phyloP scores from a whole-genome alignment of 2,329 filamentous ascomycete species.

The Paecilomyces fulvus region DNA sequence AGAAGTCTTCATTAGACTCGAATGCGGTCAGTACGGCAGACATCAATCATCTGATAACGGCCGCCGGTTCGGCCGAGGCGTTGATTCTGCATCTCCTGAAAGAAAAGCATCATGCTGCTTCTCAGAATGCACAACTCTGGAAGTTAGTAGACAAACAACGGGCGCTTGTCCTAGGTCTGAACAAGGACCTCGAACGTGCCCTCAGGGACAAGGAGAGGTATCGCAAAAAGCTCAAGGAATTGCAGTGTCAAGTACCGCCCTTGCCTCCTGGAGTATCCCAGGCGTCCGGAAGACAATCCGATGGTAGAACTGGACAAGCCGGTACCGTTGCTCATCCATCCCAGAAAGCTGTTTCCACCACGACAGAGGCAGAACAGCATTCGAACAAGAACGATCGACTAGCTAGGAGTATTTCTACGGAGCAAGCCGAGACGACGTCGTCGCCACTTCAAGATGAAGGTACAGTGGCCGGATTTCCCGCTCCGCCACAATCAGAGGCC shows the following conservation, averaged over 20 bases:
- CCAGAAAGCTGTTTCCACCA: neutral
- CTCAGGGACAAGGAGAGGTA: slow-evolving; percentile 94
- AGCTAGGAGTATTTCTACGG: neutral
- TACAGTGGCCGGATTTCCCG: neutral
- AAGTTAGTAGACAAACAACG: slow-evolving; percentile 92
- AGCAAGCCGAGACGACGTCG: neutral
- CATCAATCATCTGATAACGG: slow-evolving; percentile 67
- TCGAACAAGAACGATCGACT: neutral
- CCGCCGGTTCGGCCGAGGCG: slow-evolving; percentile 81
- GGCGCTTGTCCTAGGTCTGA: slow-evolving; percentile 84
- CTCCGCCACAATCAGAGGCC: neutral
- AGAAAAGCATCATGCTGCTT: slow-evolving; percentile 80
- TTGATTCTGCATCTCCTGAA: slow-evolving; percentile 81
- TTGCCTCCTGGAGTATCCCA: slow-evolving; percentile 17
- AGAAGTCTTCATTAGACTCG: slow-evolving; percentile 51
- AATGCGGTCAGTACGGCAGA: slow-evolving; percentile 58
- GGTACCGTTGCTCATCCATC: neutral
- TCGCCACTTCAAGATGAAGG: neutral
- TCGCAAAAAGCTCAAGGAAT: slow-evolving; percentile 78
- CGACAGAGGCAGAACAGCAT: neutral
- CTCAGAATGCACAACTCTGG: slow-evolving; percentile 91
- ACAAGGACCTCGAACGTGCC: slow-evolving; percentile 85
- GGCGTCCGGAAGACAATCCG: slow-evolving; percentile 5
- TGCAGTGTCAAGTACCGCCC: slow-evolving; percentile 42
- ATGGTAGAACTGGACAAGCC: neutral